Conservation (phyloP, 352 stramenopile species). For the Pythium coloratum region DNA sequence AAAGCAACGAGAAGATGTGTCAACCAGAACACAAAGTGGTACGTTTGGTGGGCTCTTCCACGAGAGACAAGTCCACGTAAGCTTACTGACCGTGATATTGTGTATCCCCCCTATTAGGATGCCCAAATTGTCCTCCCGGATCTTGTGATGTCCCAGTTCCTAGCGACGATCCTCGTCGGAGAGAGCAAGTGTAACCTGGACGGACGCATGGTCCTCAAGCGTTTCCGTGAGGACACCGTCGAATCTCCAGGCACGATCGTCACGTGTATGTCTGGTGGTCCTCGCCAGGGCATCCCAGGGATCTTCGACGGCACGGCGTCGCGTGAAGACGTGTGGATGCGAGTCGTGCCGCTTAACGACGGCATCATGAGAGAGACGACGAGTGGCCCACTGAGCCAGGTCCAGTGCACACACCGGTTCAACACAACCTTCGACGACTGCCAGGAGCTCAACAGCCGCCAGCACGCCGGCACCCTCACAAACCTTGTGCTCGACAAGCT, state of each 20-base stretch:
- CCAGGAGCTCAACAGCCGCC: not conserved
- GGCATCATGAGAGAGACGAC: not conserved
- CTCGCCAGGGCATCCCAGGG: not conserved
- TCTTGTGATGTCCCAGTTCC: constrained; percentile 6
- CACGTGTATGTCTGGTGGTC: constrained; percentile 4
- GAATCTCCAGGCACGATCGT: not conserved
- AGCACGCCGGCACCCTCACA: constrained; percentile 1
- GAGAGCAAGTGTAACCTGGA: not conserved
- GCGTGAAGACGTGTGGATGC: constrained; percentile 7
- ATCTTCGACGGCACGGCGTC: constrained; percentile 10
- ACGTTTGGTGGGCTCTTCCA: not conserved
- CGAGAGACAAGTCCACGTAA: not conserved
- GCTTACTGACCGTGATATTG: not conserved
- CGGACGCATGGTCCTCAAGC: constrained; percentile 1
- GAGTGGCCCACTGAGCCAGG: constrained; percentile 1
- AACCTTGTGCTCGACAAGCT: constrained; percentile 17
- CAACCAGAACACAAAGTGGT: constrained; percentile 6
- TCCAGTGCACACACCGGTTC: constrained; percentile 12
- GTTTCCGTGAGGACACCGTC: not conserved
- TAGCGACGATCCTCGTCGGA: not conserved
- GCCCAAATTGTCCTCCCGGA: not conserved
- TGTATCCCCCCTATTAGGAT: not conserved
- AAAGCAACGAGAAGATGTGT: constrained; percentile 7
- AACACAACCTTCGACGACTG: constrained; percentile 2
- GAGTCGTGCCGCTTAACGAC: not conserved